phyloP scores from a whole-genome alignment of 2,329 filamentous ascomycete genomes.

The Drechmeria coniospora region DNA sequence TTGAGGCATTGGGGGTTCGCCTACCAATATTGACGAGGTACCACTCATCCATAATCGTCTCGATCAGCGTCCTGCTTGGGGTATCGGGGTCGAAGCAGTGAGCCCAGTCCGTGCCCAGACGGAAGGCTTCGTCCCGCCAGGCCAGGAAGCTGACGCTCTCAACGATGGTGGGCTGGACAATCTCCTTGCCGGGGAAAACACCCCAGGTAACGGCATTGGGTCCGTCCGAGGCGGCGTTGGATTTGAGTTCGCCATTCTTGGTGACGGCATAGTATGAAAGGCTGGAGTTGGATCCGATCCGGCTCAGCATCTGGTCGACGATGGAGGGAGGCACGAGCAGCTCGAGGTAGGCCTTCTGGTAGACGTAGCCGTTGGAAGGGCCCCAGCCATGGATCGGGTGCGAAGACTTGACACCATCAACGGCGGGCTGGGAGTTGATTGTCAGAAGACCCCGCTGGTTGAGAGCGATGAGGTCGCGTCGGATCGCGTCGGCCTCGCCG shows the following conservation, averaged over 20 bases:
- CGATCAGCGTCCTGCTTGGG: conserved; percentile 65
- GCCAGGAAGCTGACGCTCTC: conserved; percentile 95
- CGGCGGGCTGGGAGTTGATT: conserved; percentile 93
- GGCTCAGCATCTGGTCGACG: conserved; percentile 59
- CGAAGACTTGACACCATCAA: conserved; percentile 78
- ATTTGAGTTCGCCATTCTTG: conserved; percentile 64
- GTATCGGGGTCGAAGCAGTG: conserved; percentile 69
- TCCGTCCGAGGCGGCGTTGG: conserved; percentile 70
- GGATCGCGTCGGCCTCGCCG: conserved; percentile 65
- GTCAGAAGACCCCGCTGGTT: conserved; percentile 82
- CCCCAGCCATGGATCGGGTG: conserved; percentile 89
- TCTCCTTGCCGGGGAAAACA: conserved; percentile 96
- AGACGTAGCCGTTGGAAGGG: conserved; percentile 87
- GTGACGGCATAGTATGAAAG: conserved; percentile 92
- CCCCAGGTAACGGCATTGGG: conserved; percentile 99
- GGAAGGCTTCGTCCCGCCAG: conserved; percentile 97
- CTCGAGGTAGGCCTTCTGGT: conserved; percentile 95
- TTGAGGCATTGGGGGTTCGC: conserved; percentile 12
- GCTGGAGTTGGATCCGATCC: conserved; percentile 64
- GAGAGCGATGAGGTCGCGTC: conserved; percentile 59
- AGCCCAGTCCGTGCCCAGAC: conserved; percentile 84
- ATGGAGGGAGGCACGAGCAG: conserved; percentile 71
- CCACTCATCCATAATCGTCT: conserved; percentile 77
- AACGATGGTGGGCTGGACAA: conserved; percentile 99
- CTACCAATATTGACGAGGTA: conserved; percentile 88